Evolutionary conservation across 371 early-diverging fungal genomes (phyloP).

Genomic region (Funneliformis caledonium): DNA sequence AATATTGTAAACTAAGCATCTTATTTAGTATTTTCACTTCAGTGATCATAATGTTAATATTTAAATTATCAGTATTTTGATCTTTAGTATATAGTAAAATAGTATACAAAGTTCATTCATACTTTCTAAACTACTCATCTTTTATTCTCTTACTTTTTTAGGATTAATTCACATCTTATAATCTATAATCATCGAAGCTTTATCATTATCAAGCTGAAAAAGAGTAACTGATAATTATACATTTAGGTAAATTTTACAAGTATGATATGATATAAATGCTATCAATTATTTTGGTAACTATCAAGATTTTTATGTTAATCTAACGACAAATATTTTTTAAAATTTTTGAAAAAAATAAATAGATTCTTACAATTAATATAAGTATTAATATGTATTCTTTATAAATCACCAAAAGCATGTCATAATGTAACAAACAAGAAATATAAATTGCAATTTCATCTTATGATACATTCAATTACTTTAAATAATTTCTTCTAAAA

Average conservation of each 20-base stretch:
- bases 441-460: background rate
- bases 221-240: background rate
- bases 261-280: background rate
- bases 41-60: background rate
- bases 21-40: background rate
- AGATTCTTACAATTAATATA: background rate
- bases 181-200: background rate
- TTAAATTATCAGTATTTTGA: background rate
- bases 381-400: background rate
- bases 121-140: background rate
- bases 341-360: background rate
- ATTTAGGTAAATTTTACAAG: background rate
- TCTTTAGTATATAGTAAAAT: slow-evolving; percentile 3
- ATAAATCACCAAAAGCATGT: background rate
- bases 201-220: background rate
- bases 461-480: background rate
- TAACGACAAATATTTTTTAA: too few relatives aligned
- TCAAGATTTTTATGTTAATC: background rate
- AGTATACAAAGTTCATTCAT: background rate
- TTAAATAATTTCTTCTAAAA: background rate
- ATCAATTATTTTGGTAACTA: background rate
- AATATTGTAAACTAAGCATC: background rate
- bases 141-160: too few relatives aligned
- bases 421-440: background rate
- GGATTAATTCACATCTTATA: background rate